phyloP scores from a whole-genome alignment of 176 grass and related monocot genomes.

The Zoysia japonica region DNA sequence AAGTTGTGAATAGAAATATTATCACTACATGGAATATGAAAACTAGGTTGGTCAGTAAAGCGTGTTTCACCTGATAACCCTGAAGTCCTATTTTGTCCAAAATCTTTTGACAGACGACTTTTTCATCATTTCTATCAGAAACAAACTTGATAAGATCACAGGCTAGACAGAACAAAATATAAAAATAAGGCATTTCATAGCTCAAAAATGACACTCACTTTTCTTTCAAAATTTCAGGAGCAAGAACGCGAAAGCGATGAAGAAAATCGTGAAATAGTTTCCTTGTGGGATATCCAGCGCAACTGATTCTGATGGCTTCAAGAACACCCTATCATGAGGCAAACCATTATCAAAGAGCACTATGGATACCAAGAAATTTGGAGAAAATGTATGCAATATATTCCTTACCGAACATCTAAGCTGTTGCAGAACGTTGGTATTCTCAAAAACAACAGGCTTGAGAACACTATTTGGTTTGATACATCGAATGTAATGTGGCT shows the following conservation, averaged over 20 bases:
- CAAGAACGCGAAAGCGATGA: conserved; percentile 89
- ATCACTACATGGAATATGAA: conserved; percentile 20
- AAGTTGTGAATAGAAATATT: background rate
- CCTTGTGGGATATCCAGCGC: conserved; percentile 96
- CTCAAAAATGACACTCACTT: conserved; percentile 55
- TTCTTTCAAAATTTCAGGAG: conserved; percentile 86
- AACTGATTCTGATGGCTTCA: conserved; percentile 99
- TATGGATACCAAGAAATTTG: conserved; percentile 5
- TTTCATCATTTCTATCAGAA: conserved; percentile 80
- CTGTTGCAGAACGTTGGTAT: conserved; percentile 86
- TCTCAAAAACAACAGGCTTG: conserved; percentile 92
- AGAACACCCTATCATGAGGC: conserved; percentile 75
- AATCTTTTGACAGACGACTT: conserved; percentile 76
- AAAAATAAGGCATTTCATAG: background rate
- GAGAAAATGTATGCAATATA: conserved; percentile 1
- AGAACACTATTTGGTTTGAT: conserved; percentile 96
- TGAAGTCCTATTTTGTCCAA: conserved; percentile 83
- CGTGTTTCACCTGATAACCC: conserved; percentile 78
- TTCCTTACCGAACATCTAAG: conserved; percentile 88
- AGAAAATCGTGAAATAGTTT: conserved; percentile 92
- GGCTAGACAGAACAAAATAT: conserved; percentile 10
- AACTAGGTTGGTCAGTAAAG: background rate
- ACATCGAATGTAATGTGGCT: conserved; percentile 99
- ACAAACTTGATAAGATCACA: conserved; percentile 28
- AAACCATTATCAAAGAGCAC: conserved; percentile 20